Evolutionary conservation across 306 rosid genomes (phyloP).

Genomic region (Medicago arabica): DNA sequence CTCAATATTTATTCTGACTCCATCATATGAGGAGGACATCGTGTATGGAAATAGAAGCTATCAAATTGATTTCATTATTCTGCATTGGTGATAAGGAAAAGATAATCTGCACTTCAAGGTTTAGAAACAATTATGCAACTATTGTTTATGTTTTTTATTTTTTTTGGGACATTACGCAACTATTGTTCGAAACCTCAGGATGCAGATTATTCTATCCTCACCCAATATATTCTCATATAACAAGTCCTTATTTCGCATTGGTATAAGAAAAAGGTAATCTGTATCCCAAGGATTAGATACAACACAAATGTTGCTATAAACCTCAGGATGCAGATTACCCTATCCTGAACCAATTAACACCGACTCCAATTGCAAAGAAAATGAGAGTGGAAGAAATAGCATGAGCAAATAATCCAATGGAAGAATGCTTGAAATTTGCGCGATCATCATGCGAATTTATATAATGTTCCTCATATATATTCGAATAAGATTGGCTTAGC

Average conservation of each 20-base stretch:
- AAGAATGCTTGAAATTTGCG: conserved; percentile 24
- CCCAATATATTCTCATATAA: conserved; percentile 4
- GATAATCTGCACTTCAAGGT: neutral
- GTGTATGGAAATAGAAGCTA: too few relatives aligned
- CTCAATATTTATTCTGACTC: conserved; percentile 19
- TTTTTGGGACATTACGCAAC: too few relatives aligned
- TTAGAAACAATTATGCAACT: neutral
- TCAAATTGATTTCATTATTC: neutral
- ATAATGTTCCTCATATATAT: conserved; percentile 35
- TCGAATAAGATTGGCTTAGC: conserved; percentile 5
- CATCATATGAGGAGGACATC: neutral
- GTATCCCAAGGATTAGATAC: neutral
- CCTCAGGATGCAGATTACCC: conserved; percentile 40
- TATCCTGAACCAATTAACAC: conserved; percentile 17
- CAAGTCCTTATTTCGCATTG: neutral
- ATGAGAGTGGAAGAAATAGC: neutral
- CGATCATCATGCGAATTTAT: conserved; percentile 47
- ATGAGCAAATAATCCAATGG: neutral
- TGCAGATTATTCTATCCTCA: neutral
- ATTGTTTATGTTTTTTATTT: neutral
- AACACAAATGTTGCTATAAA: conserved; percentile 40
- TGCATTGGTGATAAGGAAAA: neutral
- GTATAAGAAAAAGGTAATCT: neutral
- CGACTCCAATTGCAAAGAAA: neutral
- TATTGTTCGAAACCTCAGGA: neutral